Evolutionary conservation across 768 basidiomycete genomes (phyloP).

Genomic region (Psilocybe cubensis): DNA sequence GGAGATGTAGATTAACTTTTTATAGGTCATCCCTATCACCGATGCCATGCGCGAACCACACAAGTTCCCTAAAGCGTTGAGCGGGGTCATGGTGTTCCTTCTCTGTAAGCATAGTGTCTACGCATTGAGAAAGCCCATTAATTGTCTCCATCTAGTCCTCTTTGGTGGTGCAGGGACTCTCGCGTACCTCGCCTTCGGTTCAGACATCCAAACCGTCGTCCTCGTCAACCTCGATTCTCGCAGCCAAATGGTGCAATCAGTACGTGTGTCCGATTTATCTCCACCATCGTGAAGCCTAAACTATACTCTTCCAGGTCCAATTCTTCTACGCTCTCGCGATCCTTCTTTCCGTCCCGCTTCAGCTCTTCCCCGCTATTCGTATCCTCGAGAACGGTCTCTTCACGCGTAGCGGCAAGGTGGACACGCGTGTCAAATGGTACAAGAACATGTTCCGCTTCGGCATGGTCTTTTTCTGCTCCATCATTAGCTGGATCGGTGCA

Average conservation of each 20-base stretch:
- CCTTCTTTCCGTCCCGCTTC: slow-evolving; percentile 87
- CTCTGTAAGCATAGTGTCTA: slow-evolving; percentile 48
- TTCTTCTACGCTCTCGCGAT: slow-evolving; percentile 93
- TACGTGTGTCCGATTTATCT: slow-evolving; percentile 38
- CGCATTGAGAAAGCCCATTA: no score
- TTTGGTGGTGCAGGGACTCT: slow-evolving; percentile 89
- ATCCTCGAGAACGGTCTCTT: slow-evolving; percentile 98
- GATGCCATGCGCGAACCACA: slow-evolving; percentile 96
- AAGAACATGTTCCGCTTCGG: slow-evolving; percentile 90
- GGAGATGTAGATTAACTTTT: no score
- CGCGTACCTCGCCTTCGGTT: slow-evolving; percentile 87
- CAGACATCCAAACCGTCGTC: slow-evolving; percentile 88
- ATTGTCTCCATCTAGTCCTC: slow-evolving; percentile 63
- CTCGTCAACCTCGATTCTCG: slow-evolving; percentile 89
- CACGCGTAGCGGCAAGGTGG: slow-evolving; percentile 81
- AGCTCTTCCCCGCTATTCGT: slow-evolving; percentile 96
- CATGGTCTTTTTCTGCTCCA: slow-evolving; percentile 80
- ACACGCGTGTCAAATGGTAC: slow-evolving; percentile 88
- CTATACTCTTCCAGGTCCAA: slow-evolving; percentile 37
- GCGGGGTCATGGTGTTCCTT: slow-evolving; percentile 90
- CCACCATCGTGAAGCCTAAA: background rate
- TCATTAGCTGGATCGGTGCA: slow-evolving; percentile 81
- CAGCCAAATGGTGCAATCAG: slow-evolving; percentile 87
- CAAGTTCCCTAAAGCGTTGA: slow-evolving; percentile 88
- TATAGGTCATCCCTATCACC: slow-evolving; percentile 89